phyloP scores from a whole-genome alignment of 768 basidiomycete species.

The Boletus pseudopeckii region DNA sequence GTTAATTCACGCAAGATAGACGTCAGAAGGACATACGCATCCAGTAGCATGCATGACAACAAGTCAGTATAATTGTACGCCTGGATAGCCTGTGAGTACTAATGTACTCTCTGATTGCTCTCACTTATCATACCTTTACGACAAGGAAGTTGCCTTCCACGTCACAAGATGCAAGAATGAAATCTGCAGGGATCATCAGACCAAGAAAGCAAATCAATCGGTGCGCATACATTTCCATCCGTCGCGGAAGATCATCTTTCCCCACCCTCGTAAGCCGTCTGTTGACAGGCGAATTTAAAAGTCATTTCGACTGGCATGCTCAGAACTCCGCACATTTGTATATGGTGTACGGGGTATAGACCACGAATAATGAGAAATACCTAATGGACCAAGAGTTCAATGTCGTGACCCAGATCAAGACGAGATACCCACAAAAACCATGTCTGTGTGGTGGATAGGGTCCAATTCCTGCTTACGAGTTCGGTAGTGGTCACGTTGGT shows the following conservation, averaged over 20 bases:
- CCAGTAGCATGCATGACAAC: constrained; percentile 88
- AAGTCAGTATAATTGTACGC: constrained; percentile 86
- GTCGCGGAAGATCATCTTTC: constrained; percentile 63
- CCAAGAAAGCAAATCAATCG: neutral
- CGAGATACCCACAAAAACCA: constrained; percentile 65
- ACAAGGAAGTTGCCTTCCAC: constrained; percentile 89
- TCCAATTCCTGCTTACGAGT: constrained; percentile 64
- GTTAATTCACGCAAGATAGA: neutral
- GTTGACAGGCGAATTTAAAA: neutral
- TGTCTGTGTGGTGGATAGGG: constrained; percentile 76
- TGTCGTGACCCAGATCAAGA: neutral
- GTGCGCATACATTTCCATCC: constrained; percentile 79
- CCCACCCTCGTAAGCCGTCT: constrained; percentile 88
- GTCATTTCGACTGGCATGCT: neutral
- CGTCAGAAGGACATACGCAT: constrained; percentile 54
- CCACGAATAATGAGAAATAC: constrained; percentile 70
- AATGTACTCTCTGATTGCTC: neutral
- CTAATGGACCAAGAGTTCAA: constrained; percentile 35
- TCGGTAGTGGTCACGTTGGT: constrained; percentile 87
- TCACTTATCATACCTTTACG: constrained; percentile 50
- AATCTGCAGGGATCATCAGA: constrained; percentile 43
- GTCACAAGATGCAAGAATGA: constrained; percentile 75
- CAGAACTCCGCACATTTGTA: constrained; percentile 62
- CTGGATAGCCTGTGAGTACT: constrained; percentile 28
- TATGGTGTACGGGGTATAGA: constrained; percentile 88